Percentiles rank a stretch among this genome's conserved stretches.
These are phyloP conservation scores for Cynanchum wilfordii DNA, from an alignment of 257 asterid species.

Conservation along the genomic window DNA sequence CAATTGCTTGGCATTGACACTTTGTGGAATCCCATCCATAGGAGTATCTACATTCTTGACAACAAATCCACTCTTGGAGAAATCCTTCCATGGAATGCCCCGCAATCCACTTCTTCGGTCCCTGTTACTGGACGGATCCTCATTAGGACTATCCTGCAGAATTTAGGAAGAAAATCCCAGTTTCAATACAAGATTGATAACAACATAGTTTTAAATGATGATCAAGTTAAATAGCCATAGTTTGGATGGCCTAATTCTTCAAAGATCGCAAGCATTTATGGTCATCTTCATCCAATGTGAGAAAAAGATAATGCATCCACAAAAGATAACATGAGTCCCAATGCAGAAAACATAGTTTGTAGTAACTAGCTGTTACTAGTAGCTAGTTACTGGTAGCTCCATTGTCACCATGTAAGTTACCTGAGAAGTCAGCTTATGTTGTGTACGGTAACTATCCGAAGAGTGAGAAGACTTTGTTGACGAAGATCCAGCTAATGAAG, in stretches of 20 bases:
- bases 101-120: constrained; percentile 39
- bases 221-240: not conserved
- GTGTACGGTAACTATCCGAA: constrained; percentile 29
- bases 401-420: constrained; percentile 19
- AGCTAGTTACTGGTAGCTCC: not conserved
- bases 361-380: not conserved
- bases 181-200: not conserved
- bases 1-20: constrained; percentile 26
- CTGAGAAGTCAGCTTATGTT: constrained; percentile 31
- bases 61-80: constrained; percentile 51
- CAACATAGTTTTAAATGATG: not conserved
- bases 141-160: constrained; percentile 37
- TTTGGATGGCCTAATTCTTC: not conserved
- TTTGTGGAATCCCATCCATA: constrained; percentile 24
- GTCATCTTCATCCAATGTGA: not conserved
- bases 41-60: constrained; percentile 31
- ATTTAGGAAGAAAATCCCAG: not conserved
- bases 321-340: not conserved
- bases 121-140: constrained; percentile 9
- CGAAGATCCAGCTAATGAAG: constrained; percentile 47
- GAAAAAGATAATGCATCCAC: not conserved
- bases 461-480: constrained; percentile 33
- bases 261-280: not conserved
- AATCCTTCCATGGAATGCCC: constrained; percentile 79
- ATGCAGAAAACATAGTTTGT: not conserved